Base-by-base conservation (phyloP, 1,284 basidiomycete species). In the Leccinum solheimii region DNA sequence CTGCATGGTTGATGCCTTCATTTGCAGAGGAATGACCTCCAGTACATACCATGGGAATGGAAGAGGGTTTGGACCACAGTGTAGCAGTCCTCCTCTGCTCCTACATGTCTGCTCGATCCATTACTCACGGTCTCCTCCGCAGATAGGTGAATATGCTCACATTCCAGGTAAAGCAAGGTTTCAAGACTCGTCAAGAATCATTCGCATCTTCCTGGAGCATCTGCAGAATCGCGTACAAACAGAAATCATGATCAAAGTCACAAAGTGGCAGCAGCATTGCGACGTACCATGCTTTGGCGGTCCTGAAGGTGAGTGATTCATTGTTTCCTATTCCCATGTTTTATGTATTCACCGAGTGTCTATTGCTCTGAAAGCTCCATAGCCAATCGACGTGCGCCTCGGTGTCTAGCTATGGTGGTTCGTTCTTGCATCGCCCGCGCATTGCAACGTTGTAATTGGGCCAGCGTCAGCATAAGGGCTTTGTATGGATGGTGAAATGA, bases 11-110 rank as follows among this genome's bases (percentile, higher is more conserved):
- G 60, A 69, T 52, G 19, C 71, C 64, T 69, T 63, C 58, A 48
- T 27, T 45, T 65, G 38, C 55, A 65, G 63, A 65, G 62, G 59
- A 59, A 56, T 54, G 49, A 62, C 52, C 62, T 62, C 16, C 61
- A 71, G 61, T 72, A 70, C 69, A 70, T 70, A 73, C 71, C 69
- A 70, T 70, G 71, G 62, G 70, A 70, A 73, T 70, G 69, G 69
- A 70, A 70, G 69, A 68, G 68, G 57, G 68, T 62, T 63, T 65
- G 58, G 66, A 55, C 71, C 69, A 70, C 54, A 32, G 62, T 67
- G 40, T 62, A 70, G 59, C 59, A 54, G 59, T 58, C 59, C 43
- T 40, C 16, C 55, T 56, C 59, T 53, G 62, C 32, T 57, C 56
- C 51, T 53, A 21, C 40, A 56, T 19, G 16, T 48, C 62, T 55